Evolutionary conservation across 345 rosid species (phyloP).

Genomic region (Euphorbia pulcherrima): DNA sequence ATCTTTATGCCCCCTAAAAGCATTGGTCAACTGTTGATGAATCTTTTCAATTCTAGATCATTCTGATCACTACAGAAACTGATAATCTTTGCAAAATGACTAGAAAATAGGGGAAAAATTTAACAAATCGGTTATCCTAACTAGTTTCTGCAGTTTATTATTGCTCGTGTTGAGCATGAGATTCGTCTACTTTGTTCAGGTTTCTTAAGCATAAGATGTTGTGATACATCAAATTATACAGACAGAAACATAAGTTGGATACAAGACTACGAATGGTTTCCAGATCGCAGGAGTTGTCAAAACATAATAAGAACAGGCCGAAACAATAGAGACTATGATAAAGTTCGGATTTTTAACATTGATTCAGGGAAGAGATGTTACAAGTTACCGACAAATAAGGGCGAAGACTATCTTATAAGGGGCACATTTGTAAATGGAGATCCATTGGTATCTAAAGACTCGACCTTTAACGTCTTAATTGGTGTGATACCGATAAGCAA

Average conservation of each 20-base stretch:
- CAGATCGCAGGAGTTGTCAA: constrained; percentile 27
- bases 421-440: constrained; percentile 34
- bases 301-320: constrained; percentile 17
- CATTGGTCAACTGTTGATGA: neutral
- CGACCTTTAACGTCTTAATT: constrained; percentile 31
- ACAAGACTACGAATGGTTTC: constrained; percentile 42
- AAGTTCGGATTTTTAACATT: constrained; percentile 34
- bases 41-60: neutral
- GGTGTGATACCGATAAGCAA: constrained; percentile 36
- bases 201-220: constrained; percentile 53
- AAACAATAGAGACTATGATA: constrained; percentile 19
- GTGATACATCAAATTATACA: constrained; percentile 31
- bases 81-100: neutral
- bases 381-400: constrained; percentile 29
- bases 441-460: constrained; percentile 4
- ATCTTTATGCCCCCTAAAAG: neutral
- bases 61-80: neutral
- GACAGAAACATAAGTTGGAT: constrained; percentile 32
- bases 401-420: constrained; percentile 44
- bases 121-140: too few relatives aligned
- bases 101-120: neutral
- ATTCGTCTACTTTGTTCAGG: constrained; percentile 33
- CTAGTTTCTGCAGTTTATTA: neutral
- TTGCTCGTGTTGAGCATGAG: neutral
- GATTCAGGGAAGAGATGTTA: constrained; percentile 51